phyloP scores from a whole-genome alignment of 371 early-diverging fungal genomes.

The Apophysomyces ossiformis region DNA sequence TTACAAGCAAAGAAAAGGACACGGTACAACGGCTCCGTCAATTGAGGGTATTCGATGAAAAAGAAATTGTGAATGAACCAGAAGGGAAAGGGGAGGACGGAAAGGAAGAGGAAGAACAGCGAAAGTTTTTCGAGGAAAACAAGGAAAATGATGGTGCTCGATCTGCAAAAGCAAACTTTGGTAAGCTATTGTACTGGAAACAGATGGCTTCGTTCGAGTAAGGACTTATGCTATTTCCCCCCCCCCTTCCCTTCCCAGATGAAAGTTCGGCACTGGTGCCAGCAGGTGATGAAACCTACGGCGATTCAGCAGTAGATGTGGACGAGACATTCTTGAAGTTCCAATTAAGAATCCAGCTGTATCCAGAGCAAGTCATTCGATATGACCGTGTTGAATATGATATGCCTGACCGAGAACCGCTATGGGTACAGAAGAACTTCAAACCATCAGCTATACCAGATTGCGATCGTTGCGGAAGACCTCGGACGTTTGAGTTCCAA shows the following conservation, averaged over 20 bases:
- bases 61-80: slow-evolving; percentile 77
- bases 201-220: too few relatives aligned
- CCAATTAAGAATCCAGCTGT: slow-evolving; percentile 79
- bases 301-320: slow-evolving; percentile 85
- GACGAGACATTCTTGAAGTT: slow-evolving; percentile 90
- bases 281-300: slow-evolving; percentile 72
- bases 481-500: slow-evolving; percentile 92
- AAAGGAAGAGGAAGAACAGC: slow-evolving; percentile 55
- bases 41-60: slow-evolving; percentile 64
- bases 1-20: slow-evolving; percentile 13
- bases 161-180: slow-evolving; percentile 1
- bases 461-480: slow-evolving; percentile 79
- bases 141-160: slow-evolving; percentile 16
- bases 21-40: slow-evolving; percentile 27
- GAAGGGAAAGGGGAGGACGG: slow-evolving; percentile 58
- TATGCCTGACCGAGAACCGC: slow-evolving; percentile 64
- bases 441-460: slow-evolving; percentile 70
- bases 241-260: slow-evolving; percentile 15
- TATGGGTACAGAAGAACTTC: slow-evolving; percentile 80
- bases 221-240: background rate
- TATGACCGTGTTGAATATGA: slow-evolving; percentile 78
- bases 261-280: slow-evolving; percentile 54
- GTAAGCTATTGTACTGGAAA: background rate
- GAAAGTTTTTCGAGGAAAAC: slow-evolving; percentile 42
- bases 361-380: slow-evolving; percentile 90